Evolutionary conservation across 495 filamentous ascomycete species (phyloP), one percentile per base, ranked within the genome.

Genomic region (Aspergillus biplanus): DNA sequence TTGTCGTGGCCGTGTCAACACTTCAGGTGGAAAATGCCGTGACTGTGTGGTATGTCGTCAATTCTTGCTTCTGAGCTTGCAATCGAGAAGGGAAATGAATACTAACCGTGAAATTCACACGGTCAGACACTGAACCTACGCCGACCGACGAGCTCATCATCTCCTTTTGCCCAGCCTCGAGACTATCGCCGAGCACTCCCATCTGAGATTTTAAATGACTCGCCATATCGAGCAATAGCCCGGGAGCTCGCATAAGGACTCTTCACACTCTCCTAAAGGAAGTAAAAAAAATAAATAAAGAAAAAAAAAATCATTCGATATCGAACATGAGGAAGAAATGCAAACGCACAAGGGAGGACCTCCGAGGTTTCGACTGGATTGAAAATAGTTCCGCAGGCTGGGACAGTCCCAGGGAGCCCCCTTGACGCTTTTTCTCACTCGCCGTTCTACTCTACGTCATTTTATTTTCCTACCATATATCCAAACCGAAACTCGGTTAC

Each of bases 1-100:
- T 27, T 82, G 80, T 68, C 80, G 80, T 64, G 80, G 80, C 62
- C 80, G 80, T 47, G 76, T 73, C 62, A 82, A 81, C 65, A 69
- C 70, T 46, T 58, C 71, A 56, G 79, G 79, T 39, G 73, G 73
- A 27, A 81, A 80, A 65, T 82, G 80, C 70, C 66, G 70, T 15
- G 80, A 82, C 68, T 82, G 80, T 59, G 71, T 76, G 49, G 80
- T 82, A 80, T 62, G 80, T 79, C 35, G 21, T 18, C 27, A 18
- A 50, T 16, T 33, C 27, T 7, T 18, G 21, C 21, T 27, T 27
- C 21, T 7, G 44, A 33, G 33, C 47, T 21, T 32, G 11, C 12
- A 35, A 47, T 7, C 27, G 39, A 2, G 21, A 53, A 15, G 27
- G 9, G 6, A 27, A 9, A 21, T 9, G 57, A 55, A 68, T 73